Evolutionary conservation across 305 asterid species (phyloP), one percentile per base, ranked within the genome.

Genomic region (Caryopteris hybrid): DNA sequence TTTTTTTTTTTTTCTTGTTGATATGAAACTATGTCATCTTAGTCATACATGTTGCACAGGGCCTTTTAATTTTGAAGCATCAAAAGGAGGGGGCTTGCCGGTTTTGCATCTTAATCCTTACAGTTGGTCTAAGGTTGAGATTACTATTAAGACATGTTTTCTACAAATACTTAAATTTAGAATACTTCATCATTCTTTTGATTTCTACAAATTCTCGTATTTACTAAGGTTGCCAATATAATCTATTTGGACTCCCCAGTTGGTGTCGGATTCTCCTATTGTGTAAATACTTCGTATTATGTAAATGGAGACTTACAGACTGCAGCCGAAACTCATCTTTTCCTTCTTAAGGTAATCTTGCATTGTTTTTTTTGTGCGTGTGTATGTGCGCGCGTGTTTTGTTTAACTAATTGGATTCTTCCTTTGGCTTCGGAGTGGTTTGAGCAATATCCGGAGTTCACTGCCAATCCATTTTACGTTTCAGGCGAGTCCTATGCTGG

Each of bases 401-500:
- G 21, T 31, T 11, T 16, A 33, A 16, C 51, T 64, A 18, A 42
- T 55, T 22, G 23, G 47, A 8, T 14, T 25, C 29, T 20, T 29
- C 6, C 27, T 22, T n/a, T n/a, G n/a, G n/a, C n/a, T n/a, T n/a
- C n/a, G n/a, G n/a, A 85, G 88, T 85, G 91, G 91, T 78, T 85
- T 18, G 63, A 77, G 78, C 52, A 67, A 74, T 85, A 50, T 55
- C 83, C 85, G 2, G 85, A 85, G 76, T 85, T 80, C 64, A 38
- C 11, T 33, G 61, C 72, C 65, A 85, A 83, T 61, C 79, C 79
- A 51, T 83, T 83, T 73, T 85, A 80, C 31, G 38, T 85, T 1
- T 18, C 81, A 2, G 88, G 91, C 42, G 86, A 85, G 70, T 85
- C 91, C 47, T 85, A 77, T 73, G 91, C 88, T 33, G 88, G 91